Base-by-base conservation (phyloP, 106 monocot species). In the Dactylorhiza incarnata region DNA sequence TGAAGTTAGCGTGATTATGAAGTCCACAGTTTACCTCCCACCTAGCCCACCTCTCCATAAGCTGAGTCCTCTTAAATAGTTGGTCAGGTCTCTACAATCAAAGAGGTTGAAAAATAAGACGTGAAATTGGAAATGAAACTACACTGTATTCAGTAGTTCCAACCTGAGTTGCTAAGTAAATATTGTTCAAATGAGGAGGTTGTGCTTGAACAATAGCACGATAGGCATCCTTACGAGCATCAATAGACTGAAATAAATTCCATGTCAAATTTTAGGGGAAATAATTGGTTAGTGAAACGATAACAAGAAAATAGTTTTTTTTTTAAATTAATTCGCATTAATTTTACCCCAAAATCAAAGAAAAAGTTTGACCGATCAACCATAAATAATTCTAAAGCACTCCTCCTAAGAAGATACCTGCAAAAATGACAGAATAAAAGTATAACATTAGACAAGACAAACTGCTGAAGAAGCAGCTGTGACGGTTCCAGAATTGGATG, bases 331-430 rank as follows among this genome's bases (percentile, higher is more conserved):
- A 69, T 69, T 72, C 44, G 49, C 10, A 20, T 48, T 46, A 23
- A 19, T 46, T 61, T 76, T 97, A 97, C 96, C 93, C 87, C 81
- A 75, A 97, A 97, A 82, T 97, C 96, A 83, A 97, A 91, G 85
- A 97, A 97, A 77, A 91, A 87, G 74, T 97, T 97, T 81, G 96
- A 87, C 22, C 89, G 87, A 63, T 93, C 96, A 65, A 93, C 84
- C 91, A 97, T 89, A 74, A 97, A 97, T 65, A 97, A 76, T 81
- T 97, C 96, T 78, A 97, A 85, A 73, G 96, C 96, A 82, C 96
- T 93, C 66, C 89, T 91, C 65, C 96, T 86, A 45, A 97, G 68
- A 78, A 97, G 83, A 84, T 97, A 97, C 73, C 96, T 97, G 91
- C 74, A 77, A 54, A 24, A 45, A 1, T 48, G 7, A 72, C 14